Percentiles rank a stretch among this genome's conserved stretches.
Evolutionary conservation across 2,329 filamentous ascomycete genomes (phyloP).

Genomic region (Fusarium sulawesiense): DNA sequence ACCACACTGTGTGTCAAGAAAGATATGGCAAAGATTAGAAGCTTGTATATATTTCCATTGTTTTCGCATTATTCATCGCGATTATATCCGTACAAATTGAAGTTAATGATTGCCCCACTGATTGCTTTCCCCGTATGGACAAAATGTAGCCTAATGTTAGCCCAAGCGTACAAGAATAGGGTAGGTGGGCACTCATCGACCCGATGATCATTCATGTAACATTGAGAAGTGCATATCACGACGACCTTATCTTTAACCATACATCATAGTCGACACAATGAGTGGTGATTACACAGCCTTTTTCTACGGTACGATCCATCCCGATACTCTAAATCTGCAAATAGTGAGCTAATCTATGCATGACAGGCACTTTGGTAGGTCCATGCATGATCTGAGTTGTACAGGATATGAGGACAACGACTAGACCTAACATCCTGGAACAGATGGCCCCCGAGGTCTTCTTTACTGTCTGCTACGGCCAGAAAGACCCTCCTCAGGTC

Average conservation of each 20-base stretch:
- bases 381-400: not conserved
- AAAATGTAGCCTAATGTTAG: not conserved
- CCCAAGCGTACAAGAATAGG: constrained; percentile 8
- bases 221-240: not conserved
- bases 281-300: constrained; percentile 61
- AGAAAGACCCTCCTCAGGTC: constrained; percentile 59
- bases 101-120: constrained; percentile 27
- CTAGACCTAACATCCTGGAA: constrained; percentile 38
- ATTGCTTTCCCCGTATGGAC: not conserved
- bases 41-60: not conserved
- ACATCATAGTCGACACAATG: constrained; percentile 47
- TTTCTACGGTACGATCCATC: constrained; percentile 64
- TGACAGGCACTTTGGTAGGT: constrained; percentile 52
- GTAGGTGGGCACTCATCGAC: constrained; percentile 18
- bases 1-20: not conserved
- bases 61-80: not conserved
- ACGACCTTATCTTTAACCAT: not conserved
- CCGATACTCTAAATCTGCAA: no score
- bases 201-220: not conserved
- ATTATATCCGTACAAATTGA: not conserved
- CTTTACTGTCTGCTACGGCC: constrained; percentile 82
- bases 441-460: constrained; percentile 89
- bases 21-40: not conserved
- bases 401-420: not conserved
- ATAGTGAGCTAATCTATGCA: not conserved